Evolutionary conservation across 2,329 filamentous ascomycete species (phyloP).

Genomic region (Paecilomyces sp.): DNA sequence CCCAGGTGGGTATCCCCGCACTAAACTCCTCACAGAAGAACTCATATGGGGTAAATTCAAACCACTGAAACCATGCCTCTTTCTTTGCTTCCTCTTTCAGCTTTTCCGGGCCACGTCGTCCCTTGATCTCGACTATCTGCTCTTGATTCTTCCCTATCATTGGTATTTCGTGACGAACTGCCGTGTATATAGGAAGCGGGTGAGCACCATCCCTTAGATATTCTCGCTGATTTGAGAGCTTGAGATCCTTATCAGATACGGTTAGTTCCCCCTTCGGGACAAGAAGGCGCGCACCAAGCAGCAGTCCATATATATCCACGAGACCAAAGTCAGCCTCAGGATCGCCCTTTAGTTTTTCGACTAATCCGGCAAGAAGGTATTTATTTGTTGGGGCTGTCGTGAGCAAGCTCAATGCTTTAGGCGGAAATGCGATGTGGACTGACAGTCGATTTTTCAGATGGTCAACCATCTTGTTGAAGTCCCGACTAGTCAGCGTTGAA

Average conservation of each 20-base stretch:
- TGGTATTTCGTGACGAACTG: conserved; percentile 91
- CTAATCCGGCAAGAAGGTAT: conserved; percentile 74
- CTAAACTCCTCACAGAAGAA: conserved; percentile 89
- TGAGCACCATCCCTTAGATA: conserved; percentile 71
- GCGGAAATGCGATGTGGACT: conserved; percentile 88
- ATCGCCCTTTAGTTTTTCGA: conserved; percentile 86
- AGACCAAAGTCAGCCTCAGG: conserved; percentile 75
- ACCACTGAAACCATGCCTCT: conserved; percentile 96
- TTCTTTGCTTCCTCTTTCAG: conserved; percentile 42
- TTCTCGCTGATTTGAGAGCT: conserved; percentile 77
- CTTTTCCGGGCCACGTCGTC: conserved; percentile 22
- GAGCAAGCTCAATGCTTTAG: conserved; percentile 70
- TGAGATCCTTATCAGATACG: conserved; percentile 72
- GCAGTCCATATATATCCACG: conserved; percentile 84
- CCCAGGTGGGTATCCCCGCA: conserved; percentile 92
- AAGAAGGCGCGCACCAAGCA: conserved; percentile 75
- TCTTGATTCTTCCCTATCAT: conserved; percentile 39
- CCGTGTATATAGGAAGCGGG: conserved; percentile 90
- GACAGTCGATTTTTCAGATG: conserved; percentile 81
- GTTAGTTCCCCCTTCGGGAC: conserved; percentile 79
- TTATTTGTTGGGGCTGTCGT: conserved; percentile 92
- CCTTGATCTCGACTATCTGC: conserved; percentile 15
- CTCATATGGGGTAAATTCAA: conserved; percentile 90
- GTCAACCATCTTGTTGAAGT: conserved; percentile 63
- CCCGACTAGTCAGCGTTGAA: conserved; percentile 65